Percentiles rank a stretch among this genome's conserved stretches.
Evolutionary conservation across 2,329 filamentous ascomycete genomes (phyloP).

Genomic region (Colletotrichum chlorophyti): DNA sequence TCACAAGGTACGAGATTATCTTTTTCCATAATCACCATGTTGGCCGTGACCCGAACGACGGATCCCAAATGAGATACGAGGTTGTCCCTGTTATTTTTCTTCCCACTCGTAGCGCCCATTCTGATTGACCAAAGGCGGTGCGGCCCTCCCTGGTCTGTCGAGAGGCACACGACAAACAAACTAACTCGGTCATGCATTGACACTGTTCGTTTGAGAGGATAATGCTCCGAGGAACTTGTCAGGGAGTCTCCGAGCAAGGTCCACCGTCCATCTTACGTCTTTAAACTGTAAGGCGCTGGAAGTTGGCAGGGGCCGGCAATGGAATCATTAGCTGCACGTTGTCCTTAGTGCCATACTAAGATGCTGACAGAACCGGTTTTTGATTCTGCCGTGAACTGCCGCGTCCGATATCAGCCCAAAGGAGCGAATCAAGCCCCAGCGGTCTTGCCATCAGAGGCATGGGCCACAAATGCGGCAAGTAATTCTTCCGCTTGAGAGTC

Average conservation of each 20-base stretch:
- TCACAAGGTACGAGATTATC: not conserved
- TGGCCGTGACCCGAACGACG: too few species aligned
- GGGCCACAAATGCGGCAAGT: too few species aligned
- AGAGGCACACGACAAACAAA: not conserved
- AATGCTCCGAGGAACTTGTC: slow-evolving; percentile 8
- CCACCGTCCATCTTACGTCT: not conserved
- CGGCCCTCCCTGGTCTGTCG: slow-evolving; percentile 12
- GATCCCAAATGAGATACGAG: too few species aligned
- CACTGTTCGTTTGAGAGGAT: not conserved
- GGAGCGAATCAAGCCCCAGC: not conserved
- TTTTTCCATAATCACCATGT: not conserved
- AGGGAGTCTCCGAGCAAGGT: not conserved
- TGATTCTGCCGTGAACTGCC: not conserved
- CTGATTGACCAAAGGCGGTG: slow-evolving; percentile 7
- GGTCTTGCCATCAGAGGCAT: not conserved
- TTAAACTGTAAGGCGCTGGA: not conserved
- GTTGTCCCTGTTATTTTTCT: not conserved
- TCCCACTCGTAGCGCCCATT: not conserved
- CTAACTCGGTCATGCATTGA: not conserved
- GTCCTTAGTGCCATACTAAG: not conserved
- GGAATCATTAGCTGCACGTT: not conserved
- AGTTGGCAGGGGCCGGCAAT: too few species aligned
- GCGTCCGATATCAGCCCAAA: not conserved
- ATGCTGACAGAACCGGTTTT: not conserved
- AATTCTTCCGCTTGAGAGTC: too few species aligned